Conservation (phyloP, 2,329 filamentous ascomycete genomes). For the Podosphaera aphanis region DNA sequence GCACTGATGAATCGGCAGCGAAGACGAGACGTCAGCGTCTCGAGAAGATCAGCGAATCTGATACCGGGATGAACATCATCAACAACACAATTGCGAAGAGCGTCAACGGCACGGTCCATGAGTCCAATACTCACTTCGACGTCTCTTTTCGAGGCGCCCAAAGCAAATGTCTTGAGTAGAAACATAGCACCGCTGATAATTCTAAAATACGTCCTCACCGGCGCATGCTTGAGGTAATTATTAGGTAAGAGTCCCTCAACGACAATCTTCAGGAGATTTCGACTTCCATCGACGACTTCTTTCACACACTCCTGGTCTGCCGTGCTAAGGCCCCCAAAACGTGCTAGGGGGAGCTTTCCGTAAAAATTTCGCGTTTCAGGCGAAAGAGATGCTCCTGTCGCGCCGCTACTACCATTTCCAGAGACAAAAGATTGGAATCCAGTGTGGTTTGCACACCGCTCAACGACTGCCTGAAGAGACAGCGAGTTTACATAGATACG, state of each 20-base stretch:
- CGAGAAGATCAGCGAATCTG: conserved; percentile 61
- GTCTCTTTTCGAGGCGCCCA: conserved; percentile 57
- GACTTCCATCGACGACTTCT: conserved; percentile 55
- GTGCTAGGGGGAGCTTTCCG: conserved; percentile 38
- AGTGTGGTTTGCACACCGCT: conserved; percentile 64
- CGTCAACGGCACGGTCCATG: conserved; percentile 52
- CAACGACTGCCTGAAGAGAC: conserved; percentile 81
- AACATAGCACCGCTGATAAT: conserved; percentile 76
- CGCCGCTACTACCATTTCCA: conserved; percentile 7
- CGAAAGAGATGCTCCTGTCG: conserved; percentile 24
- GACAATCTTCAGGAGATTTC: conserved; percentile 54
- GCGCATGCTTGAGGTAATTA: conserved; percentile 59
- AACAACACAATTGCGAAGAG: conserved; percentile 54
- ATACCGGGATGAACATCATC: conserved; percentile 74
- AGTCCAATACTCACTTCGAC: conserved; percentile 52
- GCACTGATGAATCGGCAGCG: conserved; percentile 51
- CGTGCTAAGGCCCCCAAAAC: conserved; percentile 37
- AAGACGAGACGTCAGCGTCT: conserved; percentile 51
- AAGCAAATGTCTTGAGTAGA: conserved; percentile 59
- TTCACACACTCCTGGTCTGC: conserved; percentile 51
- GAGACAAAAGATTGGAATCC: conserved; percentile 18
- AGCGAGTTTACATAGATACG: conserved; percentile 88
- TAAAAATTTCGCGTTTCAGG: conserved; percentile 42
- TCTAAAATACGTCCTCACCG: conserved; percentile 65
- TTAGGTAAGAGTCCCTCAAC: conserved; percentile 52